Evolutionary conservation across 2,329 filamentous ascomycete species (phyloP), one percentile per base, ranked within the genome.

Genomic region (Alternaria burnsii): DNA sequence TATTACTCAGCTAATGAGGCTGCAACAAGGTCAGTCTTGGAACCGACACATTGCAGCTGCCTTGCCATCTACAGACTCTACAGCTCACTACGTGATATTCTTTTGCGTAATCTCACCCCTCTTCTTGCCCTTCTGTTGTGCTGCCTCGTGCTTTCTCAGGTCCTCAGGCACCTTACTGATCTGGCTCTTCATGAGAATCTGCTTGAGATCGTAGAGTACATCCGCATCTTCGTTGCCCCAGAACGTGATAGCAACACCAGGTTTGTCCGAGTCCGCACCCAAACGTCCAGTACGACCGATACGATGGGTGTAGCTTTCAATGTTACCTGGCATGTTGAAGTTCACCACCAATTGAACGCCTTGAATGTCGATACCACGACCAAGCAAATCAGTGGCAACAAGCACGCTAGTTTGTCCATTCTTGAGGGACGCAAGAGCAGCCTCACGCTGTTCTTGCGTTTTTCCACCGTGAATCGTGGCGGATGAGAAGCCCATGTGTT

Each of bases 391-490:
- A 1, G 95, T 99, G 1, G 95, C 95, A 53, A 99, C 95, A 38
- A 99, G 87, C 1, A 99, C 92, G 64, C 97, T 91, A 0, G 91
- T 92, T 52, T 87, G 82, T 34, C 93, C 93, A 43, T 88, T 88
- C 36, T 94, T 91, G 26, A 99, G 86, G n/a, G 91, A 91, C 14
- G 88, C 89, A 30, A 99, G 86, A 0, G 95, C 94, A 2, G 93
- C 92, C 80, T 99, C 95, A 85, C 95, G 90, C 86, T 99, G 95
- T 62, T 98, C 95, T 81, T 99, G 95, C 0, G 94, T 97, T 81
- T 99, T 99, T 82, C 89, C 92, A 65, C 95, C 94, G 82, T 99
- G 95, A 32, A 99, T 83, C 0, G 94, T 97, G 71, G 97, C 94
- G 8, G 91, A 88, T 20, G 88, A 91, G 85, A 93, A 95, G 70